phyloP scores from a whole-genome alignment of 2,329 filamentous ascomycete species.

The Macrophomina phaseolina region DNA sequence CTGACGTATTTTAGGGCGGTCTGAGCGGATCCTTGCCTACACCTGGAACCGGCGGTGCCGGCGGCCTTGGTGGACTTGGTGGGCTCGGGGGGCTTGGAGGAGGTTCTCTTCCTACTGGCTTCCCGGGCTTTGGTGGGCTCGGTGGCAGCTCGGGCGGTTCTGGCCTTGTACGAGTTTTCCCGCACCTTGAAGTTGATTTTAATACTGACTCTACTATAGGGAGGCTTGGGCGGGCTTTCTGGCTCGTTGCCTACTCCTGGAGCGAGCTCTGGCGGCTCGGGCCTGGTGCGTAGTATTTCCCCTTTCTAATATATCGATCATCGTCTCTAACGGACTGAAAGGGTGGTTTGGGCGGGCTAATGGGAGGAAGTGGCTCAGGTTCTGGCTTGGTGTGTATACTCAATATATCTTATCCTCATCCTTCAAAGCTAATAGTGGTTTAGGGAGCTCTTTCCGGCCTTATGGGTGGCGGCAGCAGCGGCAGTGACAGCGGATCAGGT shows the following conservation, averaged over 20 bases:
- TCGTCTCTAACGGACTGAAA: too few species aligned
- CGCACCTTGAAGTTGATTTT: not conserved
- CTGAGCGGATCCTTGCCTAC: not conserved
- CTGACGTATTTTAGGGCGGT: not conserved
- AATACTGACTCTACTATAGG: not conserved
- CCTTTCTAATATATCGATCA: too few species aligned
- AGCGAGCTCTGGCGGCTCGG: not conserved
- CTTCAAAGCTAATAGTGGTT: not conserved
- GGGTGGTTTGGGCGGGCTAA: too few species aligned
- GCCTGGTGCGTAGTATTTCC: too few species aligned
- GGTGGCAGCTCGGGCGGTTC: not conserved
- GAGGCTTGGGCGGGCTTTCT: not conserved
- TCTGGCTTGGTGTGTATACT: too few species aligned
- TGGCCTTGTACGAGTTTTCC: not conserved
- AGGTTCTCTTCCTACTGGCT: not conserved
- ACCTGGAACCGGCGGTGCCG: not conserved
- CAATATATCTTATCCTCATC: not conserved
- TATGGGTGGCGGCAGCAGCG: too few species aligned
- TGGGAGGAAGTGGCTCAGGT: too few species aligned
- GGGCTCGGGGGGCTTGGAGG: not conserved
- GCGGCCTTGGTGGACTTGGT: not conserved
- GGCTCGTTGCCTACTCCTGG: constrained; percentile 2
- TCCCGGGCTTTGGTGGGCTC: not conserved
- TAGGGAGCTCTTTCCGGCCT: not conserved
- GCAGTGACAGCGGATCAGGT: not conserved